Base-by-base conservation (phyloP, 2,329 filamentous ascomycete genomes). In the Graphilbum sp. region DNA sequence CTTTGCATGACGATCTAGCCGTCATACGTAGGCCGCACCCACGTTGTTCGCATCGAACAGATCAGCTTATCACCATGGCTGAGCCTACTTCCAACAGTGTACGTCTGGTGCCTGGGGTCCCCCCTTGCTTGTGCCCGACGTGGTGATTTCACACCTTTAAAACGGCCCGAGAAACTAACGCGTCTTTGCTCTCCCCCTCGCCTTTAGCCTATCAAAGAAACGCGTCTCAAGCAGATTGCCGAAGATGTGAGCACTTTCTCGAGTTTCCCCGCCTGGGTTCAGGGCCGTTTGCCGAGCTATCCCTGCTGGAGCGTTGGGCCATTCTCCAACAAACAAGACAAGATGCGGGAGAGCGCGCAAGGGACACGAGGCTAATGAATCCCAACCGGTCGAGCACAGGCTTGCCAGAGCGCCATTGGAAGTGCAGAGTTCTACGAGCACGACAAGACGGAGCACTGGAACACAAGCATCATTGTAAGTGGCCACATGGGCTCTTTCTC, bases 401-500 rank as follows among this genome's bases (percentile, higher is more conserved):
- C 85, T 49, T 94, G 87, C 67, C 75, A 82, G 53, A 69, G 68
- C 48, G 80, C 84, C 42, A 72, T 96, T 50, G 74, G 75, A 45
- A 69, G 62, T 45, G 75, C 76, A 43, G 75, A 84, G 44, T 77
- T 71, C 61, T 98, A 98, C 64, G 81, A 93, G 47, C 90, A 96
- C 60, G 61, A 75, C 40, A 79, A 80, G 55, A 92, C 88, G 27
- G 75, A 80, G 54, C 64, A 75, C 49, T 96, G 88, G 88, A 96
- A 96, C 66, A 80, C 80, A 25, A 66, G 69, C 47, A 96, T 98
- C 59, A 95, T 96, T 59, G 86, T 93, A 71, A 51, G 74, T 64
- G 32, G 11, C 32, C 15, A 25, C 7, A 25, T 7, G 23, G 12
- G n/a, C n/a, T n/a, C n/a, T n/a, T n/a, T n/a, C n/a, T n/a, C n/a